These are phyloP conservation scores for Rosa rugosa DNA, from an alignment of 306 rosid species.

Conservation along the genomic window DNA sequence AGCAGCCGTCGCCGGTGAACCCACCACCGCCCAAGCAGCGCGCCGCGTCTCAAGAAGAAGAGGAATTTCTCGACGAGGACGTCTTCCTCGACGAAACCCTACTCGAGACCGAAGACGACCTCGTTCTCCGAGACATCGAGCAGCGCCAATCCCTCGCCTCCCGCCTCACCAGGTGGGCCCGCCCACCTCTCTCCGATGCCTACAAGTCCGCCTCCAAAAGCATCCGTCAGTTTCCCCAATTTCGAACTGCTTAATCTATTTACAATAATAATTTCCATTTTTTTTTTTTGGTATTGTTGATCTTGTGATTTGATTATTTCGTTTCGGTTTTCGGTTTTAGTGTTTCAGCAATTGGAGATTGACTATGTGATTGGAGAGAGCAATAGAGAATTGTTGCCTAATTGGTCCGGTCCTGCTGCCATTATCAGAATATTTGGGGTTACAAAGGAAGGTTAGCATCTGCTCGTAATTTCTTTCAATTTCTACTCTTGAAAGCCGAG, in stretches of 20 bases:
- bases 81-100: constrained; percentile 79
- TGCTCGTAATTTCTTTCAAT: not conserved
- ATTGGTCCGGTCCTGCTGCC: constrained; percentile 74
- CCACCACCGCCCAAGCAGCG: constrained; percentile 52
- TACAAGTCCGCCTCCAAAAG: constrained; percentile 53
- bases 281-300: constrained; percentile 25
- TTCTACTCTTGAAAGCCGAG: not conserved
- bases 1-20: constrained; percentile 42
- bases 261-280: not conserved
- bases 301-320: constrained; percentile 15
- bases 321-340: constrained; percentile 33
- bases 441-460: constrained; percentile 74
- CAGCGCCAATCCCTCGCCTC: constrained; percentile 68
- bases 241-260: not conserved
- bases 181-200: constrained; percentile 63
- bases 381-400: constrained; percentile 59
- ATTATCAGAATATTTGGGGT: constrained; percentile 92
- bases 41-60: constrained; percentile 65
- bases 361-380: constrained; percentile 85
- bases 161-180: constrained; percentile 76
- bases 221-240: constrained; percentile 49
- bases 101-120: constrained; percentile 66
- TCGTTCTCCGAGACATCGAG: constrained; percentile 81
- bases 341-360: constrained; percentile 91
- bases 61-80: constrained; percentile 90